Base-by-base conservation (phyloP, 495 filamentous ascomycete species). In the Pyrenula massariospora region DNA sequence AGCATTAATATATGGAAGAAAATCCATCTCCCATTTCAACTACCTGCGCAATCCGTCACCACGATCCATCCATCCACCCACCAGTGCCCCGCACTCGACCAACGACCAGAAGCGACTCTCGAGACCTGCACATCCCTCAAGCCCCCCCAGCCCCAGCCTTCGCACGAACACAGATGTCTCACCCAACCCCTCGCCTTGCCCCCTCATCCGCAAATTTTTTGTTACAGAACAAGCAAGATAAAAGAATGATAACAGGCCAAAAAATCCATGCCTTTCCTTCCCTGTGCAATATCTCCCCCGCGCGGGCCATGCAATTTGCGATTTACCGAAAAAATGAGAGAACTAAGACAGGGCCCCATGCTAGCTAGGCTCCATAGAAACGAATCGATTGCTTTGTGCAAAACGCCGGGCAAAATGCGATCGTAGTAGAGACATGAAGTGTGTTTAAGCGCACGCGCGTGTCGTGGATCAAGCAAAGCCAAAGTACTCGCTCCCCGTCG, bases 401-500 rank as follows among this genome's bases (percentile, higher is more conserved):
- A 42, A 42, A 42, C 31, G 31, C 31, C 31, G 31, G 31, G 15
- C 8, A 42, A 42, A 42, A 42, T 42, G 31, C 31, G 15, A 8
- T 42, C 31, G 31, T 42, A 42, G 15, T 42, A 42, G 31, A 42
- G 8, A 42, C 5, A 42, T 15, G 8, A 5, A 42, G n/a, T 15
- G 31, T 8, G 31, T 8, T 8, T 42, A 42, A 42, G 31, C 8
- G 31, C 15, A 15, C 5, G 15, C 8, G 31, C 15, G 15, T 42
- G n/a, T n/a, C n/a, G n/a, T n/a, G n/a, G 50, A 52, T 52, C 50
- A 97, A 64, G 94, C 93, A 70, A 99, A 97, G 54, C 94, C 93
- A 71, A 99, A 97, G 74, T 97, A 96, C 66, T 96, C 91, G 73
- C 88, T 91, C 47, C 93, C 93, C 56, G 90, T 83, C 2, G 94